Base-by-base conservation (phyloP, 2,329 filamentous ascomycete genomes). In the Colletotrichum ledebouriae region DNA sequence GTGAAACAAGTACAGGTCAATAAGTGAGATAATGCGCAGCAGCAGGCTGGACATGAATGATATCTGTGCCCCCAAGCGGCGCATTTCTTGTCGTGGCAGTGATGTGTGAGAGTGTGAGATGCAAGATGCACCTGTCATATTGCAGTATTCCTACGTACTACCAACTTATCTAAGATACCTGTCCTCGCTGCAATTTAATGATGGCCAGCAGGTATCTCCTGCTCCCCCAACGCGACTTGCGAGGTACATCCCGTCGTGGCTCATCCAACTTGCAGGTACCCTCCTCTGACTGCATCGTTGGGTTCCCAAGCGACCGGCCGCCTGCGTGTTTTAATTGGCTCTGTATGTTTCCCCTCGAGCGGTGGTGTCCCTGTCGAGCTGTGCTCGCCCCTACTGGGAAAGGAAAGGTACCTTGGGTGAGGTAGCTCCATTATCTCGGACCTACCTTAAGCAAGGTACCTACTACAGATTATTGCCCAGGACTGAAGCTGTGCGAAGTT, bases 301-400 rank as follows among this genome's bases (percentile, higher is more conserved):
- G n/a, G 29, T 47, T 39, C 6, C 37, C 33, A 60, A 20, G 47
- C 47, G 34, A 33, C 34, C 3, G 39, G 47, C 47, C 12, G 13
- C 34, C 59, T 53, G 59, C 29, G 62, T 42, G 20, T 49, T 33
- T 17, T 49, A 22, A 69, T 69, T 69, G 66, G 66, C 42, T 53
- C 56, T 52, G 17, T 29, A 33, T 20, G 13, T 52, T 59, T 29
- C 25, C 55, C 60, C 53, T 60, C 46, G 20, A n/a, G 55, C 25
- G 42, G 41, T 37, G 17, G 47, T 47, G 47, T 33, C 63, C 56
- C 59, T 61, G 47, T 61, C 47, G 37, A 61, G 59, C 46, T 61
- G 46, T 42, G n/a, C 33, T 39, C 7, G 29, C 52, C n/a, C 52
- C 20, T 55, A 37, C 33, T 41, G 13, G 52, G 52, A 55, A 55